These are phyloP conservation scores for Nepenthes mirabilis DNA, from an alignment of 148 eudicot genomes.

Conservation along the genomic window DNA sequence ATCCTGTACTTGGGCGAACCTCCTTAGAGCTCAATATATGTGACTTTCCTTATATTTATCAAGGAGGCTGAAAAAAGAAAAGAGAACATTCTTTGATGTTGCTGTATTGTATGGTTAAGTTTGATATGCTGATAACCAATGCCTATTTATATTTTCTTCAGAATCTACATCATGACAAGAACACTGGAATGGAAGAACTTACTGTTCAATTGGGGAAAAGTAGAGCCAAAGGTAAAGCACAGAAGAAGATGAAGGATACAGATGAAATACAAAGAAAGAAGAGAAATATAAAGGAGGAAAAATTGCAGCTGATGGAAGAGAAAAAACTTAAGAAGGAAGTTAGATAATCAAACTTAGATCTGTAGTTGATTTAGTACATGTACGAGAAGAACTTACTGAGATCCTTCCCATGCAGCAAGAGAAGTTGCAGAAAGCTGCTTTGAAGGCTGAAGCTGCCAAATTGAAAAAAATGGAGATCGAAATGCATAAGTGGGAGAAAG, in stretches of 20 bases:
- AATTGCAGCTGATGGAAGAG: conserved; percentile 38
- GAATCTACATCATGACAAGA: conserved; percentile 27
- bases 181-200: conserved; percentile 8
- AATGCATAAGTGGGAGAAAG: conserved; percentile 70
- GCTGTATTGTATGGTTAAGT: too few species aligned
- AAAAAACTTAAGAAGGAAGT: conserved; percentile 63
- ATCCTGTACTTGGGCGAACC: too few species aligned
- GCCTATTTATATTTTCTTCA: conserved; percentile 10
- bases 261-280: conserved; percentile 18
- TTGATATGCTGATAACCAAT: not conserved
- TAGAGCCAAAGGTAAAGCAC: conserved; percentile 6
- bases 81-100: too few species aligned
- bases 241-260: conserved; percentile 21
- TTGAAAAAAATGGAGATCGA: conserved; percentile 50
- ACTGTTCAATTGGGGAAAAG: conserved; percentile 9
- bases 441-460: conserved; percentile 75
- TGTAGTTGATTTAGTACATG: conserved; percentile 4
- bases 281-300: conserved; percentile 51
- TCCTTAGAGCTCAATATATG: too few species aligned
- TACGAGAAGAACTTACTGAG: conserved; percentile 3
- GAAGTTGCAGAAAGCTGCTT: conserved; percentile 51
- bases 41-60: too few species aligned
- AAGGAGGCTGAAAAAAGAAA: too few species aligned
- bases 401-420: conserved; percentile 38
- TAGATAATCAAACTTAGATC: conserved; percentile 10